Conservation (phyloP, 2,329 filamentous ascomycete genomes). For the Sporothrix euskadiensis region DNA sequence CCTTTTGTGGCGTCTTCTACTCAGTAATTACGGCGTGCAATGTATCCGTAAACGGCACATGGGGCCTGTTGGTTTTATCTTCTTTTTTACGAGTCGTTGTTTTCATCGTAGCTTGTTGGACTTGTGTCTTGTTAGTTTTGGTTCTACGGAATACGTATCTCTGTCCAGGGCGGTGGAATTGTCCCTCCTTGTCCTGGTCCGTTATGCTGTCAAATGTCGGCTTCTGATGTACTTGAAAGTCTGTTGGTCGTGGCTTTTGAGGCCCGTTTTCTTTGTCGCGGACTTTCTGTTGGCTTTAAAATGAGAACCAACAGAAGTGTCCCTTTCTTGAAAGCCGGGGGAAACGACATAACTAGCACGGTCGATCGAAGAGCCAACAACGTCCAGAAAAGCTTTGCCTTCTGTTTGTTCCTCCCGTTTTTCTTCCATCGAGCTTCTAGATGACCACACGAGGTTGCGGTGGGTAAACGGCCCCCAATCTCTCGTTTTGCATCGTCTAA, state of each 20-base stretch:
- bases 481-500: background rate
- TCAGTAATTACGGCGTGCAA: background rate
- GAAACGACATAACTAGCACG: background rate
- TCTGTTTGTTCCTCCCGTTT: background rate
- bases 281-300: background rate
- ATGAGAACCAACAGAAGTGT: background rate
- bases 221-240: background rate
- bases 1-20: background rate
- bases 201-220: background rate
- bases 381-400: background rate
- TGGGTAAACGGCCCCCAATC: background rate
- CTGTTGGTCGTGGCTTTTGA: background rate
- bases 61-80: background rate
- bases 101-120: background rate
- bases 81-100: background rate
- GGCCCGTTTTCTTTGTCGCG: background rate
- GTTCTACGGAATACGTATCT: background rate
- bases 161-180: background rate
- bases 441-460: background rate
- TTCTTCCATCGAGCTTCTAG: background rate
- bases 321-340: background rate
- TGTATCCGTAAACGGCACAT: conserved; percentile 1
- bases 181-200: background rate
- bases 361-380: background rate
- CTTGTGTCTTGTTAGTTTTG: background rate